Conservation (phyloP, 768 basidiomycete species). For the Russula earlei region DNA sequence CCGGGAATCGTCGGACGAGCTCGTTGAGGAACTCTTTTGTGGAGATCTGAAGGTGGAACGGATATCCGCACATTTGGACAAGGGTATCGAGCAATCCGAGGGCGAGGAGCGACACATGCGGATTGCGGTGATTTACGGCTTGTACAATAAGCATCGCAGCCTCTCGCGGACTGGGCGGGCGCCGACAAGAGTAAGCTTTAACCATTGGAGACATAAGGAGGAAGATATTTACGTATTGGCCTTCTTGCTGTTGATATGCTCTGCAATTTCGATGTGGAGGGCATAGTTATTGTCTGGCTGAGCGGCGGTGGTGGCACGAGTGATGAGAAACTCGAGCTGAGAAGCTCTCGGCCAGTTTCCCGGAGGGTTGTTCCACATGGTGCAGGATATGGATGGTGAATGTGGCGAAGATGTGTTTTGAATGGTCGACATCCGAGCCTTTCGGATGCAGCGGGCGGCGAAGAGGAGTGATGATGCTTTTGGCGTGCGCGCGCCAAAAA, state of each 20-base stretch:
- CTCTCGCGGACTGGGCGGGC: slow-evolving; percentile 65
- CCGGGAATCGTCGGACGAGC: slow-evolving; percentile 94
- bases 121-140: slow-evolving; percentile 86
- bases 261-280: slow-evolving; percentile 86
- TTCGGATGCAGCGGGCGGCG: too few species aligned
- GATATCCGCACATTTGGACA: slow-evolving; percentile 92
- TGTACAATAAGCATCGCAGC: slow-evolving; percentile 78
- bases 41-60: slow-evolving; percentile 91
- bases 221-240: slow-evolving; percentile 71
- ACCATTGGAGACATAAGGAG: not conserved
- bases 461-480: not conserved
- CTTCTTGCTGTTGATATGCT: slow-evolving; percentile 89
- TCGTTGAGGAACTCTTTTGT: slow-evolving; percentile 99
- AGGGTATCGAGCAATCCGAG: slow-evolving; percentile 84
- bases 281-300: slow-evolving; percentile 87
- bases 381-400: not conserved
- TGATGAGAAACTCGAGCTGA: slow-evolving; percentile 60
- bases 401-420: not conserved
- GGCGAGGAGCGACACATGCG: slow-evolving; percentile 81
- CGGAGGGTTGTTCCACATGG: slow-evolving; percentile 18
- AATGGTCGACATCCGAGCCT: too few species aligned
- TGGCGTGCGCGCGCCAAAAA: too few species aligned
- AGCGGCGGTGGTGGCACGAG: slow-evolving; percentile 80
- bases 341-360: slow-evolving; percentile 43
- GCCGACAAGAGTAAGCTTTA: not conserved